These are phyloP conservation scores for Candida caryicola DNA, from an alignment of 805 yeast genomes.

Conservation along the genomic window DNA sequence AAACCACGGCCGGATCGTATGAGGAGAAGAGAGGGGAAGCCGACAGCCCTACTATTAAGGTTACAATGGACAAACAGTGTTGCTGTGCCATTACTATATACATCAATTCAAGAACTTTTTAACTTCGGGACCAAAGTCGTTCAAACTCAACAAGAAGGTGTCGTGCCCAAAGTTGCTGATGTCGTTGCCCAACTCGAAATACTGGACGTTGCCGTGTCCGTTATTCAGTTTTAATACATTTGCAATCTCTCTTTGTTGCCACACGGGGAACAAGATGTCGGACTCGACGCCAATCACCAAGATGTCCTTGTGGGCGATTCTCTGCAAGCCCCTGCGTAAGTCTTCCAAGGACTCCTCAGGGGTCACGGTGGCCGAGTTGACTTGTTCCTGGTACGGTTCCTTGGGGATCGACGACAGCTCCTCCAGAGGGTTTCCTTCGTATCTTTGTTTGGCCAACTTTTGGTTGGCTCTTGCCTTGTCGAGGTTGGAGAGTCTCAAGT, in stretches of 20 bases:
- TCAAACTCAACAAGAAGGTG: conserved; percentile 77
- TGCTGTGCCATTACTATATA: background rate
- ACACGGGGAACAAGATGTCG: conserved; percentile 86
- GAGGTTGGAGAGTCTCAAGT: conserved; percentile 56
- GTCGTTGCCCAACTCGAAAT: conserved; percentile 73
- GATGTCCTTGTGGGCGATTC: conserved; percentile 60
- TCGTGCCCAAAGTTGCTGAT: conserved; percentile 88
- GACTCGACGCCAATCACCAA: conserved; percentile 90
- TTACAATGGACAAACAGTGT: too few species aligned
- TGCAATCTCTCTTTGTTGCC: conserved; percentile 88
- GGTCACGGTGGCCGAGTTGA: conserved; percentile 43
- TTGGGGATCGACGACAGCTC: conserved; percentile 37
- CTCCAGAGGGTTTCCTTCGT: conserved; percentile 2
- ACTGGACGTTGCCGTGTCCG: conserved; percentile 22
- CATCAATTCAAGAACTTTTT: conserved; percentile 50
- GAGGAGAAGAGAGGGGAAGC: conserved; percentile 4
- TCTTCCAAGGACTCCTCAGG: conserved; percentile 60
- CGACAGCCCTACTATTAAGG: background rate
- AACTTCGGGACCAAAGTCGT: conserved; percentile 78
- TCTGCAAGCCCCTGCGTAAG: conserved; percentile 60
- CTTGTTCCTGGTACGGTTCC: conserved; percentile 54
- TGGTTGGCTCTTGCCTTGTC: conserved; percentile 43
- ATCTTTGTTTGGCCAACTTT: conserved; percentile 27
- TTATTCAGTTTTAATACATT: conserved; percentile 47
- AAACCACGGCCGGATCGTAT: conserved; percentile 47